phyloP scores from a whole-genome alignment of 2,329 filamentous ascomycete species.

The Neopestalotiopsis clavispora region DNA sequence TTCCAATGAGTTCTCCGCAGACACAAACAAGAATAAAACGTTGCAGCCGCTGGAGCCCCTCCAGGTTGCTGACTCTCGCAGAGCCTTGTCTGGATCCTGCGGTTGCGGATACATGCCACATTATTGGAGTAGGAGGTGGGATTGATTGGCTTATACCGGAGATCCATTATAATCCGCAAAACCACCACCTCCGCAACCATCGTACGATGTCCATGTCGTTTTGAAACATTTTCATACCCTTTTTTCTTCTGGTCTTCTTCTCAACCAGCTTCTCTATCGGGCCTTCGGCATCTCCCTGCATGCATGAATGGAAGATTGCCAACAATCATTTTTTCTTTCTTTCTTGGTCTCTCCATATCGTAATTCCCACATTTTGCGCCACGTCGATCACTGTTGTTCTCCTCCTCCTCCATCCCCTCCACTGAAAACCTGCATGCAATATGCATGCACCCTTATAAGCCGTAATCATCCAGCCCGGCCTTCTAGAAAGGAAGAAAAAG shows the following conservation, averaged over 20 bases:
- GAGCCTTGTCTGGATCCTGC: no score
- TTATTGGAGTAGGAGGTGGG: not conserved
- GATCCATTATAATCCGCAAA: not conserved
- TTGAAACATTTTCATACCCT: not conserved
- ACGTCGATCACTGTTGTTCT: not conserved
- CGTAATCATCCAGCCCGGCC: not conserved
- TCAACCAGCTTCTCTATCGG: not conserved
- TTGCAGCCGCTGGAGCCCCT: not conserved
- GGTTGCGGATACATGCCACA: not conserved
- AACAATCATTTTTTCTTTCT: not conserved
- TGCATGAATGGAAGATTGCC: not conserved
- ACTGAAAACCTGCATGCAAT: no score
- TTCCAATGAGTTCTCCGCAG: not conserved
- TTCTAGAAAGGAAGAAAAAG: slow-evolving; percentile 2
- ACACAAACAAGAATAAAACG: not conserved
- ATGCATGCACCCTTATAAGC: not conserved
- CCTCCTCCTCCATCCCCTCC: not conserved
- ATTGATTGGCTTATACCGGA: not conserved
- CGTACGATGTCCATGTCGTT: not conserved
- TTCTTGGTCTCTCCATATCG: not conserved
- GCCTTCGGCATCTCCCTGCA: not conserved
- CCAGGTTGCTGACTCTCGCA: not conserved
- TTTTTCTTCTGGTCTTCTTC: no score
- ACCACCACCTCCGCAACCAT: not conserved
- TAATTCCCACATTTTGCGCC: not conserved